These are phyloP conservation scores for Paulownia fortunei DNA, from an alignment of 257 asterid genomes.

Conservation along the genomic window DNA sequence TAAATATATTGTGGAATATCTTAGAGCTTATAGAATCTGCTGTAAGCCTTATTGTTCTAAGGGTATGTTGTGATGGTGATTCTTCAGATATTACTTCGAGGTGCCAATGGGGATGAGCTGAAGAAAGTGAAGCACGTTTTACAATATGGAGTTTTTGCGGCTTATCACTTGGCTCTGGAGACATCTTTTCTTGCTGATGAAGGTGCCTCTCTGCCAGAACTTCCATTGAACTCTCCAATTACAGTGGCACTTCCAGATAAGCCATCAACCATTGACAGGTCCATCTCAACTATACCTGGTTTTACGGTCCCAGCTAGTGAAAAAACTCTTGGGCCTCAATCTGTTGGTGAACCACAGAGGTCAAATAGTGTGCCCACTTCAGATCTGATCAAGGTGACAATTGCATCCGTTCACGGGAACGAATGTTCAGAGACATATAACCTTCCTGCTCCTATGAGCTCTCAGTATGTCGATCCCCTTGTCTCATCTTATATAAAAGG, in stretches of 20 bases:
- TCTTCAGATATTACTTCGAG: slow-evolving; percentile 87
- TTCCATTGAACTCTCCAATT: slow-evolving; percentile 74
- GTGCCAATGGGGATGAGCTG: slow-evolving; percentile 87
- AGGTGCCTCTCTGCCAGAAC: slow-evolving; percentile 91
- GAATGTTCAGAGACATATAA: slow-evolving; percentile 37
- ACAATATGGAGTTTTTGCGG: slow-evolving; percentile 95
- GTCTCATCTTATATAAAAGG: slow-evolving; percentile 42
- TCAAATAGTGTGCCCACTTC: slow-evolving; percentile 61
- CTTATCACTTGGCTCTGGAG: slow-evolving; percentile 96
- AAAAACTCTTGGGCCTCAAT: slow-evolving; percentile 50
- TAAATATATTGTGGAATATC: background rate
- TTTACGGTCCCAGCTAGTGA: slow-evolving; percentile 51
- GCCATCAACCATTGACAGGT: slow-evolving; percentile 67
- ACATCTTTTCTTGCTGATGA: slow-evolving; percentile 98
- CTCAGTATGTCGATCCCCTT: slow-evolving; percentile 42
- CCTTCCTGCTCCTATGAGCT: slow-evolving; percentile 37
- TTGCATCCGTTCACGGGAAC: slow-evolving; percentile 39
- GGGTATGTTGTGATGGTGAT: slow-evolving; percentile 28
- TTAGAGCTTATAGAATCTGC: background rate
- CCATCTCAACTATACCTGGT: slow-evolving; percentile 81
- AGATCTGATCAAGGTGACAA: slow-evolving; percentile 45
- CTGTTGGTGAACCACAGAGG: slow-evolving; percentile 60
- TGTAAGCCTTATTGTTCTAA: slow-evolving; percentile 19
- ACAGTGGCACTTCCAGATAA: slow-evolving; percentile 81
- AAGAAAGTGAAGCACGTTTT: slow-evolving; percentile 94